Evolutionary conservation across 129 eudicot species (phyloP).

Genomic region (Saussurea involucrata): DNA sequence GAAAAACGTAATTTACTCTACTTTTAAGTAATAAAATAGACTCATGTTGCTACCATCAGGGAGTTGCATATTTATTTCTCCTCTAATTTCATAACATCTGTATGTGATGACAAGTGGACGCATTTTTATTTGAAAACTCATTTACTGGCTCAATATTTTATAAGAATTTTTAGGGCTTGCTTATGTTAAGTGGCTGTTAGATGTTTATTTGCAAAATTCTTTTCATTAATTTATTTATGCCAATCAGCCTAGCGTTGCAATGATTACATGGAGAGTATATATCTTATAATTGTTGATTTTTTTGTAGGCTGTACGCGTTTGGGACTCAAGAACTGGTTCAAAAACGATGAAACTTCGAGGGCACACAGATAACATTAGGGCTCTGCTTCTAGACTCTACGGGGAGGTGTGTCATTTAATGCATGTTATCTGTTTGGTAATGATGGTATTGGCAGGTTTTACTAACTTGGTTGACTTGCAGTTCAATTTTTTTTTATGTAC

Average conservation of each 20-base stretch:
- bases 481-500: neutral
- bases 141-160: neutral
- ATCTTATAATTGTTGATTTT: neutral
- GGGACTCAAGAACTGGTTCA: conserved; percentile 80
- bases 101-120: neutral
- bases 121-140: neutral
- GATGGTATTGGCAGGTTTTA: neutral
- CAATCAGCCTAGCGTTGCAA: neutral
- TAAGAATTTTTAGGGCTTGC: neutral
- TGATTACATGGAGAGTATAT: neutral
- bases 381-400: conserved; percentile 63
- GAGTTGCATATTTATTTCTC: neutral
- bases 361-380: conserved; percentile 71
- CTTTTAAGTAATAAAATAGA: neutral
- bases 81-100: neutral
- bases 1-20: too few relatives aligned
- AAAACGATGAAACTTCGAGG: conserved; percentile 79
- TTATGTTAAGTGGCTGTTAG: neutral
- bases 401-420: conserved; percentile 53
- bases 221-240: neutral
- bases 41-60: neutral
- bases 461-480: neutral
- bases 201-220: neutral
- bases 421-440: neutral
- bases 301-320: conserved; percentile 68